A percentile compares a stretch with the other conserved stretches of the same genome.
These are phyloP conservation scores for Tetrahymena thermophila DNA, from an alignment of 73 alveolate species.

Conservation along the genomic window DNA sequence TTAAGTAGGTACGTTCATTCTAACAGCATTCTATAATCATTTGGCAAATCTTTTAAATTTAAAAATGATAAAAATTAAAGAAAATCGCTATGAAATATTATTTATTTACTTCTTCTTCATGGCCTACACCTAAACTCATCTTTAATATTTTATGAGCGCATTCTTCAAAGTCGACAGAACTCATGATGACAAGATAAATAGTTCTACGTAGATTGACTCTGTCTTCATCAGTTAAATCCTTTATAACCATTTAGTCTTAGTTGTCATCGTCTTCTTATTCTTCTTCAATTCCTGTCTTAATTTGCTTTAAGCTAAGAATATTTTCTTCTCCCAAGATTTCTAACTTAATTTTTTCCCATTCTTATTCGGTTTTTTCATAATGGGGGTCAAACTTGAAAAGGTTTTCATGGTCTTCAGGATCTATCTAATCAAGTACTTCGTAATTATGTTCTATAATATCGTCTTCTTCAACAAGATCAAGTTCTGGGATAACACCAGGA, in stretches of 20 bases:
- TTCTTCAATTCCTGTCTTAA: slow-evolving; percentile 46
- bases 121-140: slow-evolving; percentile 92
- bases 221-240: slow-evolving; percentile 93
- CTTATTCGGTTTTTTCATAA: slow-evolving; percentile 87
- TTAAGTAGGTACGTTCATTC: slow-evolving; percentile 94
- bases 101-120: slow-evolving; percentile 87
- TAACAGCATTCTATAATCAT: slow-evolving; percentile 95
- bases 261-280: slow-evolving; percentile 60
- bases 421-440: slow-evolving; percentile 84
- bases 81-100: background rate
- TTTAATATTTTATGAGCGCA: slow-evolving; percentile 96
- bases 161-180: slow-evolving; percentile 97
- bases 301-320: slow-evolving; percentile 57
- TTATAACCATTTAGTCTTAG: slow-evolving; percentile 57
- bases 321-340: slow-evolving; percentile 95
- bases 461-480: slow-evolving; percentile 98
- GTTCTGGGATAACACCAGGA: slow-evolving; percentile 94
- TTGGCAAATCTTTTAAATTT: slow-evolving; percentile 32
- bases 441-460: slow-evolving; percentile 95
- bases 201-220: slow-evolving; percentile 88
- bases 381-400: slow-evolving; percentile 90
- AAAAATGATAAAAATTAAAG: background rate
- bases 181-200: slow-evolving; percentile 92
- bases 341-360: slow-evolving; percentile 89
- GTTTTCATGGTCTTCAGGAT: slow-evolving; percentile 88